A percentile compares a stretch with the other conserved stretches of the same genome.
These are phyloP conservation scores for Coemansia sp. DNA, from an alignment of 192 early-diverging fungal genomes.

Conservation along the genomic window DNA sequence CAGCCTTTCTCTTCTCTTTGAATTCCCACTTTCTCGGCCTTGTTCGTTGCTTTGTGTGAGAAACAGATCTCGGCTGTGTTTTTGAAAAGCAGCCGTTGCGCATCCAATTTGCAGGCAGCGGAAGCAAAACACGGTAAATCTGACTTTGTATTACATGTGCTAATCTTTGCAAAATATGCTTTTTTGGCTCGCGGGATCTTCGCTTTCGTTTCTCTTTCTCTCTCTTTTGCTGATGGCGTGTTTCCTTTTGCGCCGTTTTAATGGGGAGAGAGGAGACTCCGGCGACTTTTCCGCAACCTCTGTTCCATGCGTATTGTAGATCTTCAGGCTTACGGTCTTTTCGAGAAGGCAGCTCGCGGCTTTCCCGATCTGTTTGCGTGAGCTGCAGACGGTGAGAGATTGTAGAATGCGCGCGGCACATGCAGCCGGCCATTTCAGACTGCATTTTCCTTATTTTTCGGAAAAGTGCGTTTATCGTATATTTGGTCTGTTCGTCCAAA, in stretches of 20 bases:
- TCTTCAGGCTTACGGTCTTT: conserved; percentile 46
- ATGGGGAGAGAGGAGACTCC: too few species aligned
- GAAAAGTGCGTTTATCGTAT: not conserved
- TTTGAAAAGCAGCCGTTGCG: not conserved
- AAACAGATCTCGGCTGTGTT: conserved; percentile 3
- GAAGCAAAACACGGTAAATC: not conserved
- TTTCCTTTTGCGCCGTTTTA: too few species aligned
- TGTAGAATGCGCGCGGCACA: not conserved
- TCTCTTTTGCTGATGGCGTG: too few species aligned
- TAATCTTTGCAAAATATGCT: not conserved
- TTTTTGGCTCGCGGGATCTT: too few species aligned
- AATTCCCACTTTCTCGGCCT: not conserved
- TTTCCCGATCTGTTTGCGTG: conserved; percentile 42
- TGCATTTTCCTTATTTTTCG: conserved; percentile 7
- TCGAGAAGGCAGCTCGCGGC: conserved; percentile 38
- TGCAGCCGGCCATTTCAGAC: not conserved
- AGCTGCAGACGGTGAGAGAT: not conserved
- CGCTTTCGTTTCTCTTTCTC: too few species aligned
- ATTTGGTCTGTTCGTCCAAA: not conserved
- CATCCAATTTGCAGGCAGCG: conserved; percentile 6
- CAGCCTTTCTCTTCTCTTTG: not conserved
- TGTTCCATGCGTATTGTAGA: conserved; percentile 28
- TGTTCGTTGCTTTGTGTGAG: not conserved
- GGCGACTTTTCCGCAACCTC: too few species aligned
- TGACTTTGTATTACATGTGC: not conserved